Evolutionary conservation across 768 basidiomycete genomes (phyloP), one percentile per base, ranked within the genome.

Genomic region (Austroboletus eburneus): DNA sequence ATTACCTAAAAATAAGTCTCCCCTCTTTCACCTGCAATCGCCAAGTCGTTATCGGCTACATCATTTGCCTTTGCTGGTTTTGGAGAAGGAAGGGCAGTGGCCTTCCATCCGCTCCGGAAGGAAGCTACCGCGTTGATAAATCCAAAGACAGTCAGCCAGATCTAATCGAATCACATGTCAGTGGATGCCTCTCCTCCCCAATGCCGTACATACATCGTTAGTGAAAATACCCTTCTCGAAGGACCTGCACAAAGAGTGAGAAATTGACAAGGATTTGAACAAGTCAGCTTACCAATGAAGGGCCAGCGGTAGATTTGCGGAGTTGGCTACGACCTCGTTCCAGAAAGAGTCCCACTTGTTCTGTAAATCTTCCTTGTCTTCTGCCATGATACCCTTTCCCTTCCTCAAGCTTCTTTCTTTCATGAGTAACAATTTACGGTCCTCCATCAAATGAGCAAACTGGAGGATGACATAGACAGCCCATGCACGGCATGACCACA

Each of bases 401-500:
- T 80, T 86, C 44, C 69, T 74, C 35, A 89, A 61, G 6, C 72
- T 70, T 12, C 71, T 76, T 53, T 85, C 76, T 45, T 76, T 74
- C 52, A 72, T 67, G 38, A 72, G 69, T 17, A 90, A 63, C 13
- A 87, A 55, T 51, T 76, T 76, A 50, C 75, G 72, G 56, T 90
- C 86, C 59, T 89, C 85, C 24, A 73, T 67, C 44, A 89, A 70
- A 57, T 88, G 87, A 5, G 75, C 77, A 51, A 91, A 81, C 46
- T 89, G 90, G 39, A 94, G 78, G 24, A 84, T 52, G 34, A 90
- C 74, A 57, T 93, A 93, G 20, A 78, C 63, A 2, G 83, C 84
- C 91, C 90, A 94, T 62, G 83, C 86, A 18, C 91, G 81, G 44
- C 76, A 79, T 13, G 88, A 90, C 86, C 85, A 88, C 43, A 83